Evolutionary conservation across 805 yeast species (phyloP), one percentile per base, ranked within the genome.

Genomic region (Pichia deserticola): DNA sequence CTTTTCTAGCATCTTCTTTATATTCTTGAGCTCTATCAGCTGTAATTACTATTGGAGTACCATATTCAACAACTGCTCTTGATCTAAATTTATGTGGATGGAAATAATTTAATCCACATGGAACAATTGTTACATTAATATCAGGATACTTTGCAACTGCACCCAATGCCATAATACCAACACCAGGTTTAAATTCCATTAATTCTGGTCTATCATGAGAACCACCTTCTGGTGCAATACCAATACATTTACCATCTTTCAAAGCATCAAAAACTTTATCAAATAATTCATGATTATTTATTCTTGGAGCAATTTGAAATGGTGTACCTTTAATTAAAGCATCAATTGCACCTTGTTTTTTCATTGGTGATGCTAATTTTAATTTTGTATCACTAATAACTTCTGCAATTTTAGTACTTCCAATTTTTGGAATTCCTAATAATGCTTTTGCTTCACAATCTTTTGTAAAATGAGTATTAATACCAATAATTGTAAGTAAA

Each of bases 151-250:
- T 76, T 9, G 82, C 84, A 72, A 87, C 78, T 11, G 98, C 89
- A 5, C 99, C 99, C 33, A 92, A 72, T 0, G 97, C 99, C 98
- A 92, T 93, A 49, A 92, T 86, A 4, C 96, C 97, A 10, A 93
- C 97, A 50, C 99, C 99, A 0, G 98, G 97, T 63, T 93, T 93
- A 56, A 92, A 72, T 0, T 98, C 99, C 46, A 93, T 74, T 53
- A 92, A 68, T 50, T 89, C 92, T 1, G 98, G 81, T 56, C 98
- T 76, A 64, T 92, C 99, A 61, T 92, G 99, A n/a, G 97, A 89
- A 2, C 99, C 99, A 50, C 99, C 99, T 71, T 93, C 99, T 5
- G 98, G 97, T 66, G 90, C 95, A 51, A 93, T 90, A 9, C 97
- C 97, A 40, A 92, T 72, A 51, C 93, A 80, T 40, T 83, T 80